A percentile compares a stretch with the other conserved stretches of the same genome.
phyloP scores from a whole-genome alignment of 1,284 basidiomycete genomes.

The Papiliotrema fonsecae region DNA sequence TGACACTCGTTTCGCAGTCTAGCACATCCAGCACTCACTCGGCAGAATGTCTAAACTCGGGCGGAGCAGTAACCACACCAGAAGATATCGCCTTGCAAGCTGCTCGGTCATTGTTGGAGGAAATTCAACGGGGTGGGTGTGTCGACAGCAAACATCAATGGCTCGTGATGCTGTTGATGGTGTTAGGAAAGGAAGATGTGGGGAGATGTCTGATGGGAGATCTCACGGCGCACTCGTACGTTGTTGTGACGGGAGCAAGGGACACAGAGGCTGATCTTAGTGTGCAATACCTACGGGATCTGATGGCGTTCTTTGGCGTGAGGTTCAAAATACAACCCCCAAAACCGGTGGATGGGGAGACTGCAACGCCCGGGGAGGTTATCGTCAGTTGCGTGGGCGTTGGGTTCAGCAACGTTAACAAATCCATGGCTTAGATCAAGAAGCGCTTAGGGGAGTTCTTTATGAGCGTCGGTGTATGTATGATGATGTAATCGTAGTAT shows the following conservation, averaged over 20 bases:
- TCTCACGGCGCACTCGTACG: slow-evolving; percentile 74
- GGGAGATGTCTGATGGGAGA: slow-evolving; percentile 79
- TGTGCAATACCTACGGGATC: slow-evolving; percentile 82
- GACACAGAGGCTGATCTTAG: slow-evolving; percentile 48
- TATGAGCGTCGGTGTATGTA: no score
- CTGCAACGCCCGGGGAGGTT: slow-evolving; percentile 11
- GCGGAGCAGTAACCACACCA: slow-evolving; percentile 56
- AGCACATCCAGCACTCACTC: slow-evolving; percentile 87
- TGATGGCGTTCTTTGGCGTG: slow-evolving; percentile 72
- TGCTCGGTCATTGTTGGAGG: slow-evolving; percentile 68
- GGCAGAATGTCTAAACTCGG: slow-evolving; percentile 74
- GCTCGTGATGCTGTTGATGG: slow-evolving; percentile 85
- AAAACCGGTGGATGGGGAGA: slow-evolving; percentile 21
- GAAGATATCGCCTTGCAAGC: slow-evolving; percentile 87
- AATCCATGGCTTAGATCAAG: slow-evolving; percentile 37
- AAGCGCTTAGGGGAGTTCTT: no score
- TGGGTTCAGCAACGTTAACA: slow-evolving; percentile 52
- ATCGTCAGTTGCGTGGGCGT: slow-evolving; percentile 50
- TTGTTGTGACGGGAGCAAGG: slow-evolving; percentile 21
- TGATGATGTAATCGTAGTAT: no score
- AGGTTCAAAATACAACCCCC: slow-evolving; percentile 53
- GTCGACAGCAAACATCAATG: slow-evolving; percentile 86
- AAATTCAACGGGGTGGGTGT: slow-evolving; percentile 80
- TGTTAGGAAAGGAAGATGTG: slow-evolving; percentile 92
- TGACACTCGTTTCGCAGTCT: slow-evolving; percentile 84